phyloP scores from a whole-genome alignment of 1,284 basidiomycete genomes.

The Thecaphora thlaspeos region DNA sequence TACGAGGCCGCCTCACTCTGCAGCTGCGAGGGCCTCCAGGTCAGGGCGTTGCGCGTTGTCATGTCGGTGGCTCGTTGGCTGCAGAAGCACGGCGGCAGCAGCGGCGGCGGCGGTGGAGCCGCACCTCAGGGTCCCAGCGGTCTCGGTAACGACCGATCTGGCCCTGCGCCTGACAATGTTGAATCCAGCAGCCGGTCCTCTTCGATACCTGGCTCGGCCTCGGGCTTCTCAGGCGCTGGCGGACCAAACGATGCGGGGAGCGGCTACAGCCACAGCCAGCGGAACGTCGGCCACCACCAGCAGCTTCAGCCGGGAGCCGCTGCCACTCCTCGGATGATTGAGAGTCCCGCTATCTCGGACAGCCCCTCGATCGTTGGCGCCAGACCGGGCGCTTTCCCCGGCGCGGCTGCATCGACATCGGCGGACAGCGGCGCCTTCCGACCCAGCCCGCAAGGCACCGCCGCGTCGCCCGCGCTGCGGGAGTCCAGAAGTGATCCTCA shows the following conservation, averaged over 20 bases:
- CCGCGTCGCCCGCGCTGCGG: too few species aligned
- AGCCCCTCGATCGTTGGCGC: too few species aligned
- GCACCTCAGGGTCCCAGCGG: constrained; percentile 2
- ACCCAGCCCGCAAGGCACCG: too few species aligned
- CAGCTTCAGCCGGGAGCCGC: too few species aligned
- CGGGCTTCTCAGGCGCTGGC: not conserved
- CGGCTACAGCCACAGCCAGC: not conserved
- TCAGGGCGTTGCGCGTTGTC: constrained; percentile 63
- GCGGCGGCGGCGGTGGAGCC: constrained; percentile 15
- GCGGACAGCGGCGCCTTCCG: too few species aligned
- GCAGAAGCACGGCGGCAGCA: constrained; percentile 30
- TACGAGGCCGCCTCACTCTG: constrained; percentile 91
- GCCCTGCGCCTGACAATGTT: not conserved
- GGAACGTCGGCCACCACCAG: too few species aligned
- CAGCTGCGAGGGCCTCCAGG: constrained; percentile 80
- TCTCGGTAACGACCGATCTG: not conserved
- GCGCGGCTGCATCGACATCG: too few species aligned
- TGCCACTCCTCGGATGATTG: too few species aligned
- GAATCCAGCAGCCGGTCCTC: not conserved
- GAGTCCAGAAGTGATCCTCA: too few species aligned
- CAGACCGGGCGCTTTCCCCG: too few species aligned
- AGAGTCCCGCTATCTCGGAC: too few species aligned
- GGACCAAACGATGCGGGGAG: not conserved
- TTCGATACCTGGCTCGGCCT: not conserved
- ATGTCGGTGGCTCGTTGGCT: constrained; percentile 43